phyloP scores from a whole-genome alignment of 2,329 filamentous ascomycete genomes.

The Pseudocercospora ulei region DNA sequence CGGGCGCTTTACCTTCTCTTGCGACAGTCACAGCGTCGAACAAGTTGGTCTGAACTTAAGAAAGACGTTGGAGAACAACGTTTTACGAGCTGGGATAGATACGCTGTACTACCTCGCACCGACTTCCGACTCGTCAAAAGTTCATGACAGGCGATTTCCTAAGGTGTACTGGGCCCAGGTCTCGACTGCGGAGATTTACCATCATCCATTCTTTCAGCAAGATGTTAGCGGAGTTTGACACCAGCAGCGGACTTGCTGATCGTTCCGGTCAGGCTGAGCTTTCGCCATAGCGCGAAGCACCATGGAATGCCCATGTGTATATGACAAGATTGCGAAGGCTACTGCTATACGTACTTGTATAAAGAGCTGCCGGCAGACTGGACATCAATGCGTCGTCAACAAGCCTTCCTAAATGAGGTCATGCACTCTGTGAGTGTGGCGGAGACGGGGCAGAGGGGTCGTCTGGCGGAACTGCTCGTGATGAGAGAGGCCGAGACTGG shows the following conservation, averaged over 20 bases:
- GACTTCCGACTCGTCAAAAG: constrained; percentile 22
- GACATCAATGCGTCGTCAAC: too few relatives aligned
- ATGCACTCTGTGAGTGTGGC: too few relatives aligned
- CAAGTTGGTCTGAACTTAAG: constrained; percentile 82
- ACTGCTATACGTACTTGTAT: too few relatives aligned
- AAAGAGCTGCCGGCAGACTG: too few relatives aligned
- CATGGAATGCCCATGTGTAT: too few relatives aligned
- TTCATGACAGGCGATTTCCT: constrained; percentile 33
- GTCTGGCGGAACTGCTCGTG: too few relatives aligned
- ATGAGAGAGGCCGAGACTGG: too few relatives aligned
- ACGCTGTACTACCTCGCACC: constrained; percentile 43
- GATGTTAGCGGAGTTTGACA: background rate
- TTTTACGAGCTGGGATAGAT: constrained; percentile 55
- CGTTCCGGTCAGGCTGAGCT: too few relatives aligned
- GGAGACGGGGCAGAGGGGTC: too few relatives aligned
- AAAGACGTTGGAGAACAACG: constrained; percentile 36
- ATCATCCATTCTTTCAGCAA: constrained; percentile 23
- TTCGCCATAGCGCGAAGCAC: too few relatives aligned
- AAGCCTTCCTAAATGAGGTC: too few relatives aligned
- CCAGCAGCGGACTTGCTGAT: constrained; percentile 1
- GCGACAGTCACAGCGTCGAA: constrained; percentile 82
- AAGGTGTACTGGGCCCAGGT: constrained; percentile 24
- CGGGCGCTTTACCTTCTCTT: constrained; percentile 80
- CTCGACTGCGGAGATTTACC: constrained; percentile 18
- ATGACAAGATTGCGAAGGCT: too few relatives aligned